These are phyloP conservation scores for Solanum sejunctum DNA, from an alignment of 257 asterid species.

Conservation along the genomic window DNA sequence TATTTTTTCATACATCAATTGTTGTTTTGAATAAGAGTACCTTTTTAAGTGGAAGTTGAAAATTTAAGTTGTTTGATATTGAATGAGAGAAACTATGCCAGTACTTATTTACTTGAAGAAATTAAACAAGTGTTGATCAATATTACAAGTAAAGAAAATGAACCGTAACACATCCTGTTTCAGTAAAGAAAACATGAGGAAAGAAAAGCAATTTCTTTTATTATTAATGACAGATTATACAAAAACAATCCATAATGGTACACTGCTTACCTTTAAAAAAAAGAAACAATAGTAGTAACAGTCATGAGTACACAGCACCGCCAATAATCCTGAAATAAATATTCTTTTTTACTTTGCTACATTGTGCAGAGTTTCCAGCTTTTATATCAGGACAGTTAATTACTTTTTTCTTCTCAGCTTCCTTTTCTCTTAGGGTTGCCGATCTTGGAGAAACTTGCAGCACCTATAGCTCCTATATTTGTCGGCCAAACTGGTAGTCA, in stretches of 20 bases:
- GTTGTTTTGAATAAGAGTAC: neutral
- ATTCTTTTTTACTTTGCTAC: no score
- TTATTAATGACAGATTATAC: neutral
- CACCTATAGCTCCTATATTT: conserved; percentile 34
- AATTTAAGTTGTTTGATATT: neutral
- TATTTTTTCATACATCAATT: neutral
- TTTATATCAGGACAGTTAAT: conserved; percentile 34
- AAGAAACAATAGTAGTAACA: no score
- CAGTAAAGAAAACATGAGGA: neutral
- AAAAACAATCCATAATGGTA: neutral
- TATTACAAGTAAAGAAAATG: neutral
- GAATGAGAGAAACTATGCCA: neutral
- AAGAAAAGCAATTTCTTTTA: neutral
- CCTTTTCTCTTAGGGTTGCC: conserved; percentile 83
- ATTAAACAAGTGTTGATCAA: neutral
- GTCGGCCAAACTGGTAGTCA: conserved; percentile 63
- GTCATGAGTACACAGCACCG: neutral
- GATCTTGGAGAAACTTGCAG: conserved; percentile 82
- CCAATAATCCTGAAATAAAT: neutral
- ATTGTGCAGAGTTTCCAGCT: no score
- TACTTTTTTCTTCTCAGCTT: conserved; percentile 49
- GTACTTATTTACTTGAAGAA: neutral
- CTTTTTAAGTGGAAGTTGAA: neutral
- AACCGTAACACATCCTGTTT: neutral
- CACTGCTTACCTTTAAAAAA: neutral